Evolutionary conservation across 768 basidiomycete species (phyloP), one percentile per base, ranked within the genome.

Genomic region (Filobasidium floriforme): DNA sequence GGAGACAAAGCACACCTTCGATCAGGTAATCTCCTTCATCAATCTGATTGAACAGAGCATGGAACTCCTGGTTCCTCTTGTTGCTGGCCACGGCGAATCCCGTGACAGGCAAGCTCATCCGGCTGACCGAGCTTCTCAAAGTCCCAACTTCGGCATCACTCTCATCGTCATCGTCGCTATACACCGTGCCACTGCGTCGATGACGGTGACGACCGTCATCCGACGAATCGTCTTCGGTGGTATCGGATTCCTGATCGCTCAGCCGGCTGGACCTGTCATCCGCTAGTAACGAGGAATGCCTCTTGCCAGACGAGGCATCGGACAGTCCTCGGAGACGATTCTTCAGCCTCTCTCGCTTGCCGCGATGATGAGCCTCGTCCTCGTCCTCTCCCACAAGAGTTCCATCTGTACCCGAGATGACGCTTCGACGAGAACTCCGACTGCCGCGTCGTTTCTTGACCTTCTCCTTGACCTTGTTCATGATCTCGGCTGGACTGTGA

Each of bases 11-110:
- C 84, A 72, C 75, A 93, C 94, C 94, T 79, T 98, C 94, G 73
- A 99, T 98, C 57, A 98, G 84, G 81, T 97, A 97, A 79, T 98
- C 96, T 10, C 91, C 93, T 74, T 93, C 92, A 0, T 92, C 90
- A 11, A 98, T 87, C 37, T 76, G 85, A 22, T 87, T 85, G 79
- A 99, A 98, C 73, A 97, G 77, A 70, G 92, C 89, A 73, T 99
- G 96, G 77, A 99, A 99, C 74, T 98, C 94, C 1, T 88, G 86
- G 73, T 98, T 97, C 62, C 96, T 81, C 76, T 90, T 91, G 72
- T 86, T 90, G 77, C 91, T 96, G 10, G 94, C 96, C 24, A 98
- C 93, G 0, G 96, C 93, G 76, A 98, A 99, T 1, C 94, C 93
- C 7, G 91, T 94, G 5, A 97, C 90, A 1, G 75, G 76, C 1